Conservation (phyloP, 805 yeast species). For the Tetrapisispora phaffii region DNA sequence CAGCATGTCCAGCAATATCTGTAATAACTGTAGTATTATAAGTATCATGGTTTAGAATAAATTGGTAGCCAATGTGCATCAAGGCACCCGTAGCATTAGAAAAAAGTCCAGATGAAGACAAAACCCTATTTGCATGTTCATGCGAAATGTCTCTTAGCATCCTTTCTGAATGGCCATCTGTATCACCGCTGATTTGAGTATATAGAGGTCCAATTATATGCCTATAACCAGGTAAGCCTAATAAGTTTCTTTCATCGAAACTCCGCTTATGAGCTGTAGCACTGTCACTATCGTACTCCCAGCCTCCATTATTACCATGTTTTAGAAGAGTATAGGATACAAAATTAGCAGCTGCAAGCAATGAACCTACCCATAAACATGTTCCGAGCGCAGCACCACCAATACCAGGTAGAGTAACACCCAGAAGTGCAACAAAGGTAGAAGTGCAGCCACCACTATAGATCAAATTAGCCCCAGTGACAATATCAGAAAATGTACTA, state of each 20-base stretch:
- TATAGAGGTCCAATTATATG: neutral
- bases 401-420: neutral
- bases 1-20: neutral
- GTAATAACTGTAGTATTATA: neutral
- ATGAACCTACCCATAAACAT: neutral
- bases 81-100: neutral
- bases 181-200: too few relatives aligned
- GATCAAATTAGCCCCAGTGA: neutral
- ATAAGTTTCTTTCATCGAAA: neutral
- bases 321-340: neutral
- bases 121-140: neutral
- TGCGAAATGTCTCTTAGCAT: too few relatives aligned
- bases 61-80: neutral
- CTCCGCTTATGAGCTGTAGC: neutral
- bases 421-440: neutral
- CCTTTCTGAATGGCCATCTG: too few relatives aligned
- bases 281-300: neutral
- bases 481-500: neutral
- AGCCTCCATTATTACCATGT: neutral
- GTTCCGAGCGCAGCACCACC: neutral
- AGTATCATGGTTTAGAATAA: neutral
- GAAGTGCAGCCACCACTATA: neutral
- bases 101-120: neutral
- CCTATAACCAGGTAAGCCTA: neutral
- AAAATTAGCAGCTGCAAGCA: neutral